Percentiles rank a stretch among this genome's conserved stretches.
Evolutionary conservation across 371 early-diverging fungal genomes (phyloP).

Genomic region (Mortierella sp.): DNA sequence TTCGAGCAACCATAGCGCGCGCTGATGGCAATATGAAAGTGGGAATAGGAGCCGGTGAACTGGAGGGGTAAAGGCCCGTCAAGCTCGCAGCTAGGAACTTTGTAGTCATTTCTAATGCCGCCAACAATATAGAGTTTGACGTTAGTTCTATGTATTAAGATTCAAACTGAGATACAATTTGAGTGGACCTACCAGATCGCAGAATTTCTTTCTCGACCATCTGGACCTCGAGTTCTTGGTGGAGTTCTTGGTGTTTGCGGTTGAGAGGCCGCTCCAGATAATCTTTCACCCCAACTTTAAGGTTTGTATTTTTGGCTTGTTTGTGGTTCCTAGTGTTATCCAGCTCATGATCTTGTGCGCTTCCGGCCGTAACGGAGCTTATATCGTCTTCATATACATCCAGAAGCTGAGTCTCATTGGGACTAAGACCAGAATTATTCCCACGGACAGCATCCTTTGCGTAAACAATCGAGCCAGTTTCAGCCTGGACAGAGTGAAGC

Average conservation of each 20-base stretch:
- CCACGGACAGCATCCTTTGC: background rate
- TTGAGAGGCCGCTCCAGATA: background rate
- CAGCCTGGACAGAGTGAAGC: conserved; percentile 37
- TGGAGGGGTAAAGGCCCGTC: conserved; percentile 36
- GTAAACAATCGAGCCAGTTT: conserved; percentile 19
- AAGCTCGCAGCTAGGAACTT: conserved; percentile 33
- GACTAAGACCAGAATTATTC: background rate
- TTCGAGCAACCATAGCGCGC: conserved; percentile 8
- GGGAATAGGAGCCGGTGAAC: conserved; percentile 27
- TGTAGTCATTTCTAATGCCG: conserved; percentile 27
- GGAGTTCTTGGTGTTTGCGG: conserved; percentile 22
- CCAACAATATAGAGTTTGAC: background rate
- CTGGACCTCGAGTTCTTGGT: conserved; percentile 31
- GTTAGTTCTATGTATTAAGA: background rate
- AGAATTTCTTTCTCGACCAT: conserved; percentile 43
- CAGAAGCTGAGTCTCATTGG: background rate
- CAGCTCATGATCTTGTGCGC: background rate
- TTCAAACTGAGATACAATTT: background rate
- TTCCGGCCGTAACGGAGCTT: background rate
- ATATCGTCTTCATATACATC: background rate
- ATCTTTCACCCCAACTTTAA: background rate
- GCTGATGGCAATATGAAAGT: conserved; percentile 35
- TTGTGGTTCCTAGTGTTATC: background rate
- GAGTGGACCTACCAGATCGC: conserved; percentile 21
- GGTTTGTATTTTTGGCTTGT: background rate